Percentiles rank a stretch among this genome's conserved stretches.
phyloP scores from a whole-genome alignment of 2,329 filamentous ascomycete genomes.

The Neopestalotiopsis sp. region DNA sequence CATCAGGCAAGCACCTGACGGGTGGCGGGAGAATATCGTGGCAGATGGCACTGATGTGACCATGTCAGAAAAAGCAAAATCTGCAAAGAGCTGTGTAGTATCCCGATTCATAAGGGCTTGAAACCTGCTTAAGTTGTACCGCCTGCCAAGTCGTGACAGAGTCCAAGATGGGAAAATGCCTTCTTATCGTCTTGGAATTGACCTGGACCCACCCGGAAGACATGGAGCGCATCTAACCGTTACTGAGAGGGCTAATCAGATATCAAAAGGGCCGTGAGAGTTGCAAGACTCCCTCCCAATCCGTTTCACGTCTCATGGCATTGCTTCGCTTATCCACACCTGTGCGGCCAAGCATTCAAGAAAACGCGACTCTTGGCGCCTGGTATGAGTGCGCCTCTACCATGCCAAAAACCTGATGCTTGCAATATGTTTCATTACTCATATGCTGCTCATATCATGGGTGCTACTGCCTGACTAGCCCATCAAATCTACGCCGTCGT shows the following conservation, averaged over 20 bases:
- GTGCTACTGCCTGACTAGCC: conserved; percentile 18
- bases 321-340: background rate
- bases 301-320: background rate
- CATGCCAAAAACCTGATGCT: background rate
- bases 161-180: too few species aligned
- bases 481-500: conserved; percentile 35
- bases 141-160: too few species aligned
- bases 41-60: background rate
- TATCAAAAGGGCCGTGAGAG: background rate
- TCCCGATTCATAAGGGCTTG: too few species aligned
- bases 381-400: background rate
- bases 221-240: background rate
- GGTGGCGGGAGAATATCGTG: background rate
- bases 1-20: background rate
- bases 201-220: too few species aligned
- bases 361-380: too few species aligned
- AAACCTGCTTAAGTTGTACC: too few species aligned
- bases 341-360: background rate
- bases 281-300: background rate
- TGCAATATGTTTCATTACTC: background rate
- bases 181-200: too few species aligned
- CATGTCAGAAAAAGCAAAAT: background rate
- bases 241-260: background rate
- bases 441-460: background rate
- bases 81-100: too few species aligned